These are phyloP conservation scores for Bonia amplexicaulis DNA, from an alignment of 176 grass and related monocot genomes.

Conservation along the genomic window DNA sequence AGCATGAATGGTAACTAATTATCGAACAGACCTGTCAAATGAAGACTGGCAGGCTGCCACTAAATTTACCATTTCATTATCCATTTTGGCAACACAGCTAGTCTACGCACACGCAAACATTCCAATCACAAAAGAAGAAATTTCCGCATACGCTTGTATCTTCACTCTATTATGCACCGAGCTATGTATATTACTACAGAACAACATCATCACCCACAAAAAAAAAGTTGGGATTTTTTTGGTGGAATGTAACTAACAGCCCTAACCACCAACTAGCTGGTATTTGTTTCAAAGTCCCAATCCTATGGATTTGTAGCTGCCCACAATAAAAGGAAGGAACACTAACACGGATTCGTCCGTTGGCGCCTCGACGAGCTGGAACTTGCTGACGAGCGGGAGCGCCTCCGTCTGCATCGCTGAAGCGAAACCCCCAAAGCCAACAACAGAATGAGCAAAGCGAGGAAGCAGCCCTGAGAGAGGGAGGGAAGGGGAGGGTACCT, in stretches of 20 bases:
- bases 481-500: constrained; percentile 16
- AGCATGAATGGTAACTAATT: not conserved
- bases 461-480: not conserved
- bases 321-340: not conserved
- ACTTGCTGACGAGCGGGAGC: constrained; percentile 60
- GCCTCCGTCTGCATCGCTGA: constrained; percentile 93
- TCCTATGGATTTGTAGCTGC: not conserved
- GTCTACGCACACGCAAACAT: not conserved
- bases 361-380: constrained; percentile 50
- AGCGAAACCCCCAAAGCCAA: not conserved
- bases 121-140: not conserved
- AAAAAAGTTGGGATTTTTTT: not conserved
- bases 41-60: accelerated
- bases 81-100: not conserved
- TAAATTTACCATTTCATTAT: not conserved
- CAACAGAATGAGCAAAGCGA: not conserved
- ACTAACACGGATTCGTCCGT: constrained; percentile 46
- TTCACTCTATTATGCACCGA: too few species aligned
- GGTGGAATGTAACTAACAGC: not conserved
- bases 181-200: too few species aligned
- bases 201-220: not conserved
- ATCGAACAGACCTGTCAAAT: not conserved
- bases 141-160: too few species aligned
- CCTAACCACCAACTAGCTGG: not conserved
- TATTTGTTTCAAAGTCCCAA: not conserved